Conservation (phyloP, 2,329 filamentous ascomycete species). For the Hymenotorrendiella dingleyae region DNA sequence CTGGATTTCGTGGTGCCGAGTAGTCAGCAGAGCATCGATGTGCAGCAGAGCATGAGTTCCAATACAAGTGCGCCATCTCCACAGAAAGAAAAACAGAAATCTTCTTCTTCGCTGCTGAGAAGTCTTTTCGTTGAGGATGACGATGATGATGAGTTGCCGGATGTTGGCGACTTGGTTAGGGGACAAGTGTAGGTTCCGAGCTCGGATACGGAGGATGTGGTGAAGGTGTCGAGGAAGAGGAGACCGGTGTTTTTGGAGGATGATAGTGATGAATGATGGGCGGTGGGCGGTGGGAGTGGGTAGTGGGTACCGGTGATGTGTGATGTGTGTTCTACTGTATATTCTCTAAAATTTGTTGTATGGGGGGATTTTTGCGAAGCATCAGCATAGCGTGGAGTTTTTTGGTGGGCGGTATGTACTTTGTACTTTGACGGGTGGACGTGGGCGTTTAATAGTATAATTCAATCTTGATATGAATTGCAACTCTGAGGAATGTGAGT, state of each 20-base stretch:
- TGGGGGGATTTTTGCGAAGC: too few species aligned
- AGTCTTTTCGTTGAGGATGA: constrained; percentile 38
- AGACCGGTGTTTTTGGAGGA: constrained; percentile 14
- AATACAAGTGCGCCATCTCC: constrained; percentile 16
- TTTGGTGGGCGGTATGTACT: too few species aligned
- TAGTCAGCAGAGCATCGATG: constrained; percentile 33
- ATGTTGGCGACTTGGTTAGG: constrained; percentile 3
- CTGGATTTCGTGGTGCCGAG: constrained; percentile 52
- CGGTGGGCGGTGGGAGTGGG: too few species aligned
- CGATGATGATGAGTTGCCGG: constrained; percentile 24
- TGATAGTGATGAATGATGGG: constrained; percentile 23
- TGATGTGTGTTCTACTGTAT: too few species aligned
- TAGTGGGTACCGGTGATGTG: too few species aligned
- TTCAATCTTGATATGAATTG: too few species aligned
- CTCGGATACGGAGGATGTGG: constrained; percentile 6
- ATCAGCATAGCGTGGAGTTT: too few species aligned
- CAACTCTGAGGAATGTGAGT: too few species aligned
- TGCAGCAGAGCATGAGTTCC: constrained; percentile 30
- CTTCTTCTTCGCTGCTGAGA: constrained; percentile 35
- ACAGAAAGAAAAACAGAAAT: constrained; percentile 21
- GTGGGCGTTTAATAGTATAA: too few species aligned
- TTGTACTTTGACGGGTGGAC: too few species aligned
- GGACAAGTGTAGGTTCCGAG: constrained; percentile 1
- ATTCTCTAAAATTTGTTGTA: too few species aligned
- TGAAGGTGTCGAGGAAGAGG: constrained; percentile 6